These are phyloP conservation scores for Tubosaeta brunneosetosa DNA, from an alignment of 768 basidiomycete species.

Conservation along the genomic window DNA sequence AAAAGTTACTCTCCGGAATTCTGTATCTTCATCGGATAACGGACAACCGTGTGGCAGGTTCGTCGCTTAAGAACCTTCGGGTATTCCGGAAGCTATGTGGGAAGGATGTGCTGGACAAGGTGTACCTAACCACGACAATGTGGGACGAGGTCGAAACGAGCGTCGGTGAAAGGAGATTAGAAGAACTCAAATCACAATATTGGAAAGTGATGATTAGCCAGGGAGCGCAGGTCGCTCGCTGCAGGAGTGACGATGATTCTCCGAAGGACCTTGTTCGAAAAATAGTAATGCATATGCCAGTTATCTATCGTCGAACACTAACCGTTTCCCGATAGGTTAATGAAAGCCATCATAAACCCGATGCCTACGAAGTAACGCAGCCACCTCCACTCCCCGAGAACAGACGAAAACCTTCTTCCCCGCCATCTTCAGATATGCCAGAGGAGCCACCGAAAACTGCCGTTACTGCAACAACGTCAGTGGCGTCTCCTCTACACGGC, in stretches of 20 bases:
- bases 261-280: not conserved
- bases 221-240: not conserved
- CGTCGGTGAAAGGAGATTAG: slow-evolving; percentile 16
- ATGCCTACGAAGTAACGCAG: too few relatives aligned
- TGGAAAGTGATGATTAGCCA: slow-evolving; percentile 7
- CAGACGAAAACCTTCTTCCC: too few relatives aligned
- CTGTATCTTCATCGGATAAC: slow-evolving; percentile 40
- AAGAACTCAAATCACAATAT: slow-evolving; percentile 6
- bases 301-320: too few relatives aligned
- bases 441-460: too few relatives aligned
- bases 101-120: slow-evolving; percentile 21
- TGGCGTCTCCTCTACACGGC: too few relatives aligned
- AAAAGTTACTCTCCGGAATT: slow-evolving; percentile 28
- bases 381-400: too few relatives aligned
- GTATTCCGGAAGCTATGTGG: slow-evolving; percentile 32
- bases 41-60: slow-evolving; percentile 34
- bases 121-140: slow-evolving; percentile 35
- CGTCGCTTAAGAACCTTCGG: slow-evolving; percentile 26
- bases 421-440: too few relatives aligned
- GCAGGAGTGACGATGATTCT: not conserved
- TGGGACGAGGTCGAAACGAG: slow-evolving; percentile 29
- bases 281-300: not conserved
- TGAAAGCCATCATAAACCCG: too few relatives aligned
- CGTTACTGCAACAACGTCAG: too few relatives aligned
- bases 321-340: too few relatives aligned